phyloP scores from a whole-genome alignment of 139 green algal genomes.

The Chlamydomonas applanata region DNA sequence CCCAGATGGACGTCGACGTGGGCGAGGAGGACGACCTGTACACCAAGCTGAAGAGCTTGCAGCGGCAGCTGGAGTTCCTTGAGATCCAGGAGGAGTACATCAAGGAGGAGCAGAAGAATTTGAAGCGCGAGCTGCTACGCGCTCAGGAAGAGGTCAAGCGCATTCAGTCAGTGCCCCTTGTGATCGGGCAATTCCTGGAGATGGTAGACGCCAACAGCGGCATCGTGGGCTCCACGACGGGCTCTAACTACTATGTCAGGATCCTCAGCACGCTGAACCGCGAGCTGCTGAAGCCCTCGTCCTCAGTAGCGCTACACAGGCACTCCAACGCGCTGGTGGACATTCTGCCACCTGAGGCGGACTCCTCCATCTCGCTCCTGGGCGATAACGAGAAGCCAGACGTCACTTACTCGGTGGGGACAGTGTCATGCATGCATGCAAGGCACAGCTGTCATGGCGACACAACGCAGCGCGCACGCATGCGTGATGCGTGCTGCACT shows the following conservation, averaged over 20 bases:
- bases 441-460: no score
- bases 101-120: conserved; percentile 97
- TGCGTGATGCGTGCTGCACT: no score
- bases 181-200: conserved; percentile 99
- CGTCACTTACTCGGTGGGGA: conserved; percentile 84
- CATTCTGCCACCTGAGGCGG: conserved; percentile 96
- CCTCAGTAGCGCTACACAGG: conserved; percentile 93
- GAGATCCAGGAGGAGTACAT: conserved; percentile 99
- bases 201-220: conserved; percentile 96
- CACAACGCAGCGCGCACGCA: no score
- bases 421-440: not conserved
- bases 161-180: conserved; percentile 95
- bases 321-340: conserved; percentile 99
- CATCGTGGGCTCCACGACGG: conserved; percentile 97
- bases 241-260: conserved; percentile 87
- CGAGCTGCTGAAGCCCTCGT: conserved; percentile 94
- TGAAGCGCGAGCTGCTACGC: conserved; percentile 96
- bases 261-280: conserved; percentile 96
- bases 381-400: conserved; percentile 89
- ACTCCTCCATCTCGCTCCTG: conserved; percentile 95
- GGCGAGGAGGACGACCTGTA: conserved; percentile 75
- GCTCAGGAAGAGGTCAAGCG: conserved; percentile 98
- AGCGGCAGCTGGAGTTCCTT: conserved; percentile 95
- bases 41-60: conserved; percentile 86
- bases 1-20: conserved; percentile 32